Conservation (phyloP, 169 alveolate genomes). For the Plasmodium reichenowi region DNA sequence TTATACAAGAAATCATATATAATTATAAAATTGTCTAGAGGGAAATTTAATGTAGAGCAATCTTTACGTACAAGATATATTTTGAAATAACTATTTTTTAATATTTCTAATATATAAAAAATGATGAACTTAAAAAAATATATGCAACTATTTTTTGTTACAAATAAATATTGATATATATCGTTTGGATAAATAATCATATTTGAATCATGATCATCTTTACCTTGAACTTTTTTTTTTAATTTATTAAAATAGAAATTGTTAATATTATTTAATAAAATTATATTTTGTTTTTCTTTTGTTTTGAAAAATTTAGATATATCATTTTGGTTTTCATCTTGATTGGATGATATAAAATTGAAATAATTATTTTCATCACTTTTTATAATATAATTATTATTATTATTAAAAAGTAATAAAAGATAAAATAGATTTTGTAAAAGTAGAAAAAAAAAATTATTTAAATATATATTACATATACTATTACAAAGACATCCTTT, state of each 20-base stretch:
- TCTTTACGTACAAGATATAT: slow-evolving; percentile 12
- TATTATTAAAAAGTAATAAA: slow-evolving; percentile 16
- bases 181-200: slow-evolving; percentile 17
- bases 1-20: slow-evolving; percentile 62
- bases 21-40: slow-evolving; percentile 34
- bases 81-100: slow-evolving; percentile 29
- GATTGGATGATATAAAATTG: not conserved
- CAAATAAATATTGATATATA: slow-evolving; percentile 58
- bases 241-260: slow-evolving; percentile 21
- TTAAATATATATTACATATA: slow-evolving; percentile 42
- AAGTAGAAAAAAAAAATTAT: slow-evolving; percentile 54
- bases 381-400: not conserved
- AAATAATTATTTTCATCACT: not conserved
- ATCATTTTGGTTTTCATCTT: slow-evolving; percentile 5
- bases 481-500: slow-evolving; percentile 50
- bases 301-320: not conserved
- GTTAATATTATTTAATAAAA: slow-evolving; percentile 33
- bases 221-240: slow-evolving; percentile 7
- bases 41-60: slow-evolving; percentile 33
- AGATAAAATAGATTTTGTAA: slow-evolving; percentile 42
- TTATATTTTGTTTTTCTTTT: not conserved
- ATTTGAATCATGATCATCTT: slow-evolving; percentile 1
- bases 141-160: slow-evolving; percentile 67
- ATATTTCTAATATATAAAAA: slow-evolving; percentile 46
- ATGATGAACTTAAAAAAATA: slow-evolving; percentile 54